Evolutionary conservation across 805 yeast species (phyloP).

Genomic region (Saccharomycopsis babjevae): DNA sequence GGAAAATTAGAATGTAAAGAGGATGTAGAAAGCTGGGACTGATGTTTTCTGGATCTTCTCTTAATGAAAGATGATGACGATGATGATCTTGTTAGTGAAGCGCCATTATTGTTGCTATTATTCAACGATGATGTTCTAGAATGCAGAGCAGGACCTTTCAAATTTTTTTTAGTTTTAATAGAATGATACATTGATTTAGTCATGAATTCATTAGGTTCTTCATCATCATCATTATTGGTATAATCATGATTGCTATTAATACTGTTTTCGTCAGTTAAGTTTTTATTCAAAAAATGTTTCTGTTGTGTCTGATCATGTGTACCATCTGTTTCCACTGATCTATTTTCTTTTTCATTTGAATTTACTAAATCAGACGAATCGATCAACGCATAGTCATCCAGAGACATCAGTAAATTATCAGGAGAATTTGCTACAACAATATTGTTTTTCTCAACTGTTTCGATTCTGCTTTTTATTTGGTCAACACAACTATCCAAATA

Average conservation of each 20-base stretch:
- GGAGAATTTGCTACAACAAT: background rate
- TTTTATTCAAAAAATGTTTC: background rate
- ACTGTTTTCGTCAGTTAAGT: background rate
- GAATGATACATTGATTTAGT: background rate
- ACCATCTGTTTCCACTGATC: background rate
- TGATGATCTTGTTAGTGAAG: background rate
- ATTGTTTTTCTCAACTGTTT: slow-evolving; percentile 12
- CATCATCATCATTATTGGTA: slow-evolving; percentile 17
- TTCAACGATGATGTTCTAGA: background rate
- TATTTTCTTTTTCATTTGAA: background rate
- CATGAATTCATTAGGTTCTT: slow-evolving; percentile 15
- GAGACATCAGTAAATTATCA: background rate
- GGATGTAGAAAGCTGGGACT: background rate
- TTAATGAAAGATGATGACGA: background rate
- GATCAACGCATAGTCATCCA: background rate
- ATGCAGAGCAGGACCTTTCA: background rate
- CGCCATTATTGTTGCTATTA: background rate
- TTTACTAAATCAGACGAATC: background rate
- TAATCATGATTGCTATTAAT: background rate
- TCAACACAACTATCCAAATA: slow-evolving; percentile 39
- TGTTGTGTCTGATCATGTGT: background rate
- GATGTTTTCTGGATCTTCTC: background rate
- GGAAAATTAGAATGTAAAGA: background rate
- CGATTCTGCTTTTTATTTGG: slow-evolving; percentile 35
- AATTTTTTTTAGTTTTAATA: background rate